Evolutionary conservation across 2,329 filamentous ascomycete species (phyloP), one percentile per base, ranked within the genome.

Genomic region (Fusarium phyllophilum): DNA sequence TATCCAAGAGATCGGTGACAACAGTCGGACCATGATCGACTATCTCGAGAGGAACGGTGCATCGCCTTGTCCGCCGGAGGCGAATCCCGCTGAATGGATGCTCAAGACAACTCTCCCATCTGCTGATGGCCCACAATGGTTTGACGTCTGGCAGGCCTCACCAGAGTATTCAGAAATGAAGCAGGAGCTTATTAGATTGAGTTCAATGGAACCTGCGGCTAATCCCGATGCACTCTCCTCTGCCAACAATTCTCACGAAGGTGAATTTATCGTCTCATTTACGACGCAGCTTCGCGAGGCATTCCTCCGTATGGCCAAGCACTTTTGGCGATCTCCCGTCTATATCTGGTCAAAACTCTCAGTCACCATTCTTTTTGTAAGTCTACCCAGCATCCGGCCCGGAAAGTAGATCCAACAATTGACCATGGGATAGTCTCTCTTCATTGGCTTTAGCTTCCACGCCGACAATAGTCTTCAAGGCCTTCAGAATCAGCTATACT

Each of bases 81-180:
- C 88, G 17, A 93, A 92, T 68, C 90, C 90, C 2, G 91, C 91
- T 1, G 91, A 93, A 77, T 92, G 88, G 84, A 92, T 93, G 90
- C 84, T 92, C 8, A 78, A 83, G 36, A 38, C 36, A 38, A 38
- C 36, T 18, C 36, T 38, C 17, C 36, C 36, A 10, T 38, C 36
- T 38, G 3, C 17, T 18, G 36, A 38, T 38, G 36, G 36, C 17
- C 36, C 36, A 10, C 36, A 18, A 11, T 38, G 36, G 36, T 38
- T 38, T 38, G 36, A 38, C 36, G 36, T 38, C 36, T 38, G 36
- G 36, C 36, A 38, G 17, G 36, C 36, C 0, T 85, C 83, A 10
- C 81, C 82, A 3, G 86, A 88, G 67, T 79, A 74, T 10, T 56
- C 69, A 3, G 52, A 42, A 4, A 71, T 79, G 17, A 80, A 77